Conservation (phyloP, 2,329 filamentous ascomycete species). For the Colletotrichum sansevieriae region DNA sequence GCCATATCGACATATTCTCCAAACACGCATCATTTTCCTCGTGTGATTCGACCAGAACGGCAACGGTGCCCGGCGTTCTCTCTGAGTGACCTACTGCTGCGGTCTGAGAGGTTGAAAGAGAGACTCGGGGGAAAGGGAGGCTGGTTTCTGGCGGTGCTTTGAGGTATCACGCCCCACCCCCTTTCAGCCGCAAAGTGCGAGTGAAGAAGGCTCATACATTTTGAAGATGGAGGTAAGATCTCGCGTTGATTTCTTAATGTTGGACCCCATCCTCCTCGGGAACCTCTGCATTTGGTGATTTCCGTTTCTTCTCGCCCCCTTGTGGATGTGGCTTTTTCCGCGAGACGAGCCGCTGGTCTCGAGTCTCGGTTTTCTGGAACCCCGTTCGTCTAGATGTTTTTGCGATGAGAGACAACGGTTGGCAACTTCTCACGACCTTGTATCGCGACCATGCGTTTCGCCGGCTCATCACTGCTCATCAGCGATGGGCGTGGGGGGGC, state of each 20-base stretch:
- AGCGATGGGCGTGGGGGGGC: background rate
- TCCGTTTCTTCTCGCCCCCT: background rate
- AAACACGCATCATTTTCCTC: background rate
- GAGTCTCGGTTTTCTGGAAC: background rate
- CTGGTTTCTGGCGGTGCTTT: slow-evolving; percentile 8
- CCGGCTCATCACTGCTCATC: background rate
- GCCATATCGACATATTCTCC: background rate
- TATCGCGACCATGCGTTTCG: no score
- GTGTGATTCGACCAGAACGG: background rate
- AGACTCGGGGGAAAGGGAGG: background rate
- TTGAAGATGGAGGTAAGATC: slow-evolving; percentile 35
- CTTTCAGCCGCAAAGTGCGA: background rate
- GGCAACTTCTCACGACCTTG: background rate
- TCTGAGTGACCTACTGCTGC: slow-evolving; percentile 1
- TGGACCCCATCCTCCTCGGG: background rate
- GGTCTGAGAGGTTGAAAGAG: background rate
- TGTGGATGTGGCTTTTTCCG: no score
- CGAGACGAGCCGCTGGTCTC: no score
- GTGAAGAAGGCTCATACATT: background rate
- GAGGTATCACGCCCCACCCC: background rate
- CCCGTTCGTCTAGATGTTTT: background rate
- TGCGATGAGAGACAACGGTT: background rate
- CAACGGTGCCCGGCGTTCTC: background rate
- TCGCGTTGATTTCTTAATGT: slow-evolving; percentile 19
- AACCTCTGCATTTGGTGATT: background rate